Evolutionary conservation across 306 rosid species (phyloP).

Genomic region (Oxytropis ochrocephala): DNA sequence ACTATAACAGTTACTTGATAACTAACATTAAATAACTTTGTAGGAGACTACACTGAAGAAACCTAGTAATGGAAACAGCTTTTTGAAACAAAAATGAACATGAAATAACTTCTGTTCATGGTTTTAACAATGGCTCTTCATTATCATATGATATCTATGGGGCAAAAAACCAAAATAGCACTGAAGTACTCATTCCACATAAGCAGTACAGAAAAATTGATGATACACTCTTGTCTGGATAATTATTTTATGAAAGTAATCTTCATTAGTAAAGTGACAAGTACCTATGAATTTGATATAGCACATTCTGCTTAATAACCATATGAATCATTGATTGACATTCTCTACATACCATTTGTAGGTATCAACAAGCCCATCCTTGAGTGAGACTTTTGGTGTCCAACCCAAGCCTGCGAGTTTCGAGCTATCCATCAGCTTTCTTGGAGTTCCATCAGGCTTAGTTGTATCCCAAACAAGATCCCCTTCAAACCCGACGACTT

Average conservation of each 20-base stretch:
- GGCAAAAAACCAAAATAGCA: neutral
- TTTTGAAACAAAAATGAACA: neutral
- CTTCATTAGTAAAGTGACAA: slow-evolving; percentile 15
- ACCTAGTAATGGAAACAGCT: neutral
- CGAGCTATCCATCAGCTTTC: slow-evolving; percentile 93
- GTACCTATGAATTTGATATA: slow-evolving; percentile 15
- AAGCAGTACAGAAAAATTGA: slow-evolving; percentile 26
- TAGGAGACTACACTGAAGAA: neutral
- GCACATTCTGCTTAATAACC: slow-evolving; percentile 18
- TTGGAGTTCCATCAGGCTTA: slow-evolving; percentile 94
- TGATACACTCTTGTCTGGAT: slow-evolving; percentile 8
- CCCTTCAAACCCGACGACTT: slow-evolving; percentile 86
- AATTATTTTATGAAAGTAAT: slow-evolving; percentile 17
- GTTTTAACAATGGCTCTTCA: slow-evolving; percentile 14
- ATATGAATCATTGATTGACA: slow-evolving; percentile 49
- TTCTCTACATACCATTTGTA: slow-evolving; percentile 84
- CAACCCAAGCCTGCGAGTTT: slow-evolving; percentile 75
- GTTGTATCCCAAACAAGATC: slow-evolving; percentile 83
- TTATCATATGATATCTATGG: neutral
- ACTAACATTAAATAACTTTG: neutral
- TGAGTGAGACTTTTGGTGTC: slow-evolving; percentile 79
- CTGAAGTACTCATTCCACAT: slow-evolving; percentile 26
- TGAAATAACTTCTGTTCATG: slow-evolving; percentile 1
- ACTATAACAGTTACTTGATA: neutral
- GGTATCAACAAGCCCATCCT: slow-evolving; percentile 86